phyloP scores from a whole-genome alignment of 2,329 filamentous ascomycete genomes.

The Penicillium sp. region DNA sequence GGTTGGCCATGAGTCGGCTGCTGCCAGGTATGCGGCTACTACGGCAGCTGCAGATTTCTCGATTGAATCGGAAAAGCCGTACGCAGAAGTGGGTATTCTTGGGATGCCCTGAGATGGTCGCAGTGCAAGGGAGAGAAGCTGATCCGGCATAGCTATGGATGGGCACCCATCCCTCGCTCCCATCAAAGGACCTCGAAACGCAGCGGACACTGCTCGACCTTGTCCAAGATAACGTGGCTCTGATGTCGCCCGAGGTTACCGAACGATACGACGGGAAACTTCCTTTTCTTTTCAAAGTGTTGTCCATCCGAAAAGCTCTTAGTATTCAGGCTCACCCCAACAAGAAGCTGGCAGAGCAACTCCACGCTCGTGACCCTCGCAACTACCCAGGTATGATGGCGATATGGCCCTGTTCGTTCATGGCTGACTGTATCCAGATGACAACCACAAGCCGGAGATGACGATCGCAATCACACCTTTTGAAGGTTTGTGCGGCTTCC shows the following conservation, averaged over 20 bases:
- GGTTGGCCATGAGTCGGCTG: conserved; percentile 82
- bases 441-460: conserved; percentile 99
- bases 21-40: conserved; percentile 85
- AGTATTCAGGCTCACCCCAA: conserved; percentile 97
- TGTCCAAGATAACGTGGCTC: conserved; percentile 80
- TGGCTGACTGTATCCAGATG: conserved; percentile 59
- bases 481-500: conserved; percentile 94
- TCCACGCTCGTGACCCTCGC: conserved; percentile 83
- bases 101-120: background rate
- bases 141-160: conserved; percentile 79
- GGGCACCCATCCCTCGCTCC: conserved; percentile 96
- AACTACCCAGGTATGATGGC: conserved; percentile 76
- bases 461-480: conserved; percentile 96
- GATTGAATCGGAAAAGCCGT: conserved; percentile 86
- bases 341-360: conserved; percentile 87
- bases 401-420: background rate
- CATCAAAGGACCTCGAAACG: conserved; percentile 85
- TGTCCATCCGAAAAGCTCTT: conserved; percentile 93
- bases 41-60: conserved; percentile 76
- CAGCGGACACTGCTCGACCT: conserved; percentile 86
- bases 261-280: conserved; percentile 80
- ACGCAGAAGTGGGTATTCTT: conserved; percentile 73
- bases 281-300: conserved; percentile 96
- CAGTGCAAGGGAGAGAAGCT: conserved; percentile 15
- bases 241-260: conserved; percentile 75